Evolutionary conservation across 1,284 basidiomycete species (phyloP).

Genomic region (Moesziomyces antarcticus): DNA sequence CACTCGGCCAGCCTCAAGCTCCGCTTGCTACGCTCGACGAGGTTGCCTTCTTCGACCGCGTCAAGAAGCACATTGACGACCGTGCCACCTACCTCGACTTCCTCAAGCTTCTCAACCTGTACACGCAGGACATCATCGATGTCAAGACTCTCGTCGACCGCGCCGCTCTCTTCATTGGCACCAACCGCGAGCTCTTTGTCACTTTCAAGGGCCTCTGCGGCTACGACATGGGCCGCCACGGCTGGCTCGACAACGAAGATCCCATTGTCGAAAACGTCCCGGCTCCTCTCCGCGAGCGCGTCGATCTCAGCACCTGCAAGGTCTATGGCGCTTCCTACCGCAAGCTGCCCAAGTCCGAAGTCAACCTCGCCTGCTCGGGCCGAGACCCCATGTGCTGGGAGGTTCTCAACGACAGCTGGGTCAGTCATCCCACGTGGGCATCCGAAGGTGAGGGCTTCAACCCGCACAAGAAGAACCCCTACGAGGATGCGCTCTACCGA

Average conservation of each 20-base stretch:
- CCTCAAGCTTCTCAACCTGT: constrained; percentile 92
- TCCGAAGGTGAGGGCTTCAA: constrained; percentile 94
- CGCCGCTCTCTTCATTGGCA: constrained; percentile 83
- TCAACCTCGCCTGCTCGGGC: constrained; percentile 88
- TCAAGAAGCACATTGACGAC: constrained; percentile 84
- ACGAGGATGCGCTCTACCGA: constrained; percentile 94
- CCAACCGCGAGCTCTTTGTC: constrained; percentile 80
- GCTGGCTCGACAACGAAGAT: constrained; percentile 70
- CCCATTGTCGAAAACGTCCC: constrained; percentile 69
- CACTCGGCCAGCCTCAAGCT: constrained; percentile 60
- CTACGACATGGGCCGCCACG: constrained; percentile 77
- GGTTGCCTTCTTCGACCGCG: constrained; percentile 91
- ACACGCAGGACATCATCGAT: constrained; percentile 91
- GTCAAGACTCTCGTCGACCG: constrained; percentile 84
- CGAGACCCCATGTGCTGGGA: constrained; percentile 95
- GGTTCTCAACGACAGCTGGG: constrained; percentile 78
- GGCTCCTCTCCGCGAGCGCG: constrained; percentile 63
- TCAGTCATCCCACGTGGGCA: constrained; percentile 96
- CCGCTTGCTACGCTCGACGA: constrained; percentile 80
- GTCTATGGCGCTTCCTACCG: constrained; percentile 89
- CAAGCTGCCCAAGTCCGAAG: constrained; percentile 85
- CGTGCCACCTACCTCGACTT: constrained; percentile 94
- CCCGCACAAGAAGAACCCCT: constrained; percentile 95
- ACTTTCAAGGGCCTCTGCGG: constrained; percentile 90
- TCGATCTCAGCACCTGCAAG: constrained; percentile 67